Percentiles rank a stretch among this genome's conserved stretches.
phyloP scores from a whole-genome alignment of 2,329 filamentous ascomycete species.

The Microascus cirrosus region DNA sequence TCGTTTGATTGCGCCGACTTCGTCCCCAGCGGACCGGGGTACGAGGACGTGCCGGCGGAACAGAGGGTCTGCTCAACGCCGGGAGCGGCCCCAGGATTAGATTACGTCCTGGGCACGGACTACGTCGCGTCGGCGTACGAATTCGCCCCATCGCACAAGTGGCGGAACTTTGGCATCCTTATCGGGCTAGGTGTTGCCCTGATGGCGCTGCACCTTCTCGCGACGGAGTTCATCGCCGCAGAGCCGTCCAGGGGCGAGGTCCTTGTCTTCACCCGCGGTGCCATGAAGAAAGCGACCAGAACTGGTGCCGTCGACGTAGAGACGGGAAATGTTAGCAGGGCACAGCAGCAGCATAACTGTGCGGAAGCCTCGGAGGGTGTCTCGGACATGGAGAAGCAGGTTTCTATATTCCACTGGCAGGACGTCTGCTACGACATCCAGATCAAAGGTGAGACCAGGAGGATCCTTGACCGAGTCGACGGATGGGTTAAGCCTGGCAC shows the following conservation, averaged over 20 bases:
- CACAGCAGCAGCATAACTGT: background rate
- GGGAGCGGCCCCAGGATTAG: constrained; percentile 32
- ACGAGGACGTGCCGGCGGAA: constrained; percentile 12
- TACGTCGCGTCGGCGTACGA: constrained; percentile 35
- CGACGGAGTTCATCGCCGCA: constrained; percentile 33
- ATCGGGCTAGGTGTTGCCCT: constrained; percentile 40
- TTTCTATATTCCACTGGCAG: constrained; percentile 54
- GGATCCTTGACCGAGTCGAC: constrained; percentile 60
- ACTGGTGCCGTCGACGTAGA: background rate
- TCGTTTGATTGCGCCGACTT: constrained; percentile 23
- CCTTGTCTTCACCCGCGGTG: constrained; percentile 42
- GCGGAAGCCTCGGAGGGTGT: background rate
- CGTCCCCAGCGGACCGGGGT: constrained; percentile 12
- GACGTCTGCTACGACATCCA: constrained; percentile 66
- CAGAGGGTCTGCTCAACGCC: constrained; percentile 34
- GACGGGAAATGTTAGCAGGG: background rate
- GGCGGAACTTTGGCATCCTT: constrained; percentile 54
- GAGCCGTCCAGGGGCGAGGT: constrained; percentile 51
- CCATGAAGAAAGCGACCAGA: constrained; percentile 1
- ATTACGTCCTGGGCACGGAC: constrained; percentile 30
- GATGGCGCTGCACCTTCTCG: constrained; percentile 33
- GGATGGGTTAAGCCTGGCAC: constrained; percentile 69
- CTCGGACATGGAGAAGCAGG: constrained; percentile 1
- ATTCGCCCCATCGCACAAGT: constrained; percentile 39
- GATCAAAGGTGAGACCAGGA: constrained; percentile 51